Evolutionary conservation across 176 grass and related monocot genomes (phyloP).

Genomic region (Cenchrus fungigraminus): DNA sequence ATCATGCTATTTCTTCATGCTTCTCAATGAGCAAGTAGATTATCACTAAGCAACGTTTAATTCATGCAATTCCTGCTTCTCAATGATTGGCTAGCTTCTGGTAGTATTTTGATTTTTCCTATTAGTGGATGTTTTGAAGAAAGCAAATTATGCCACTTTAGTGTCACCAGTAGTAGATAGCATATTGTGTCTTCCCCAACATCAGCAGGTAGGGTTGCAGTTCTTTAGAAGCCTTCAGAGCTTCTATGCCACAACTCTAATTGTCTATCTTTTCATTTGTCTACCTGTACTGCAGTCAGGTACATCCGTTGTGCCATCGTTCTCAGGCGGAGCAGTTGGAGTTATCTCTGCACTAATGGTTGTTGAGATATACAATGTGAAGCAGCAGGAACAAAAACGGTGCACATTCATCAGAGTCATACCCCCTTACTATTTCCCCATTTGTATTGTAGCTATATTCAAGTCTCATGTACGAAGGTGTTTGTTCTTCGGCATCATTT

Average conservation of each 20-base stretch:
- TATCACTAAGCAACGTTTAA: no score
- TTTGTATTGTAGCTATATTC: slow-evolving; percentile 33
- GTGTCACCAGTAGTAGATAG: no score
- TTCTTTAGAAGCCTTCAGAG: no score
- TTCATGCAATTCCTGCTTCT: no score
- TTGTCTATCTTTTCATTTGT: slow-evolving; percentile 36
- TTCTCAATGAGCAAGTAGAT: no score
- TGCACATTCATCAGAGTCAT: slow-evolving; percentile 52
- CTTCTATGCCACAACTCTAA: background rate
- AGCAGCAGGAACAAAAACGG: slow-evolving; percentile 93
- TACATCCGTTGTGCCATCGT: slow-evolving; percentile 71
- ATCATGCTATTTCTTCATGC: no score
- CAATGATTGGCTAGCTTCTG: no score
- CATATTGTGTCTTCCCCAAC: no score
- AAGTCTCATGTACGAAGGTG: background rate
- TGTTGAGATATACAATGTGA: slow-evolving; percentile 98
- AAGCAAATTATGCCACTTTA: no score
- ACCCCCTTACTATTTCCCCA: slow-evolving; percentile 24
- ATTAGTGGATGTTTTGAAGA: no score
- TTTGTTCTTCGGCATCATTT: slow-evolving; percentile 29
- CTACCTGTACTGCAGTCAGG: slow-evolving; percentile 61
- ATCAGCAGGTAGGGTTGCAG: no score
- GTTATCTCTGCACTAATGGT: slow-evolving; percentile 98
- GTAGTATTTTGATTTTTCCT: no score
- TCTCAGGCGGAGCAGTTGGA: slow-evolving; percentile 96